These are phyloP conservation scores for Pythium periplocum DNA, from an alignment of 352 stramenopile species.

Conservation along the genomic window DNA sequence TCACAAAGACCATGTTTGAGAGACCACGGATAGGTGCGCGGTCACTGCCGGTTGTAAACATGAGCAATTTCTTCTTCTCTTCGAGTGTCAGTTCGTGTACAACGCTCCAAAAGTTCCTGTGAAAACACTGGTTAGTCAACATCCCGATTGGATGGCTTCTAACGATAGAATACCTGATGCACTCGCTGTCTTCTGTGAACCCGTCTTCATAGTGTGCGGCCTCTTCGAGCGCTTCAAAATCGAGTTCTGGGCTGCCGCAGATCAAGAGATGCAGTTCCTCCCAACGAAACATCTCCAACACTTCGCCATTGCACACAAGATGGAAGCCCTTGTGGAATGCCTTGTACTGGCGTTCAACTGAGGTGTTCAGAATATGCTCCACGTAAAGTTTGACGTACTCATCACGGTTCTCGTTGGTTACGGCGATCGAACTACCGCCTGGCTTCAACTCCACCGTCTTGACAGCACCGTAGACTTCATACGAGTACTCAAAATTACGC, in stretches of 20 bases:
- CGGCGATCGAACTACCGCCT: slow-evolving; percentile 44
- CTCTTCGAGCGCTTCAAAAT: slow-evolving; percentile 75
- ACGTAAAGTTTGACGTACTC: slow-evolving; percentile 75
- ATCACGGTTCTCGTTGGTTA: slow-evolving; percentile 60
- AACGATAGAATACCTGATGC: slow-evolving; percentile 38
- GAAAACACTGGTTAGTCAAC: neutral
- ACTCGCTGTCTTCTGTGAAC: slow-evolving; percentile 55
- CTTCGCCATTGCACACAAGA: slow-evolving; percentile 64
- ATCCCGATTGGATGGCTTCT: neutral
- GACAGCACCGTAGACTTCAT: slow-evolving; percentile 72
- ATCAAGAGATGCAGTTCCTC: slow-evolving; percentile 76
- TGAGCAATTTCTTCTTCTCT: slow-evolving; percentile 83
- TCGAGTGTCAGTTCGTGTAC: slow-evolving; percentile 74
- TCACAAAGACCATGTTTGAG: slow-evolving; percentile 76
- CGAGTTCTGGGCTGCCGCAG: slow-evolving; percentile 65
- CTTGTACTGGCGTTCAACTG: slow-evolving; percentile 52
- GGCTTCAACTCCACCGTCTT: slow-evolving; percentile 77
- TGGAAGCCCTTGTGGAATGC: slow-evolving; percentile 77
- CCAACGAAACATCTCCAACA: slow-evolving; percentile 74
- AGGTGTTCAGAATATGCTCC: slow-evolving; percentile 63
- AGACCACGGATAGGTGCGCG: slow-evolving; percentile 79
- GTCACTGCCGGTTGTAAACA: slow-evolving; percentile 84
- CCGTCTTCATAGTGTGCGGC: slow-evolving; percentile 74
- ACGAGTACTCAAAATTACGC: slow-evolving; percentile 75
- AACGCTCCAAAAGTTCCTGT: slow-evolving; percentile 75